Conservation (phyloP, 495 filamentous ascomycete genomes). For the Apiosordaria backusii region DNA sequence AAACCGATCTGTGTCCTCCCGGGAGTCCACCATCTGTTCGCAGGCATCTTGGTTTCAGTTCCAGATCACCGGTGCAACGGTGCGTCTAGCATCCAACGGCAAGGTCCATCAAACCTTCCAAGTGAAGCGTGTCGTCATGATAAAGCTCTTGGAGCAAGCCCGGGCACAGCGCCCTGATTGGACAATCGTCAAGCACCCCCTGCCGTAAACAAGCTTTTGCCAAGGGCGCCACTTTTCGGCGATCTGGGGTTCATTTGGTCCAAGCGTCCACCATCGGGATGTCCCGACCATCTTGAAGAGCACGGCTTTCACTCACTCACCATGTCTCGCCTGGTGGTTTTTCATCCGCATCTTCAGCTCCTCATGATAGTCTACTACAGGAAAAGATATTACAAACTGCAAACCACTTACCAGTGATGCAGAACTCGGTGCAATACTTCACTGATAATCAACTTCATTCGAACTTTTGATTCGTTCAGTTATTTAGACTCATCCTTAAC, state of each 20-base stretch:
- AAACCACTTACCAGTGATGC: too few species aligned
- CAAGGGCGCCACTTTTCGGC: background rate
- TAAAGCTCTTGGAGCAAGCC: background rate
- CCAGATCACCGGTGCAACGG: background rate
- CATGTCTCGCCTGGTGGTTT: too few species aligned
- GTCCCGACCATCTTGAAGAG: background rate
- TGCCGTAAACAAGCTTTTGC: slow-evolving; percentile 5
- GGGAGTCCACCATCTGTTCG: background rate
- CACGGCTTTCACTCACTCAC: too few species aligned
- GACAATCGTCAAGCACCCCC: background rate
- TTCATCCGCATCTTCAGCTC: too few species aligned
- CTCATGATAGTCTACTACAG: too few species aligned
- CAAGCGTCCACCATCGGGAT: background rate
- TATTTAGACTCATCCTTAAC: too few species aligned
- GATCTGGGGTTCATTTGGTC: background rate
- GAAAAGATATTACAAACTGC: too few species aligned
- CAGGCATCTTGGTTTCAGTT: background rate
- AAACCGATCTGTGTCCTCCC: background rate
- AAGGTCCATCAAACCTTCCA: background rate
- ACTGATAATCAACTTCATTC: too few species aligned
- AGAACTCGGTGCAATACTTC: too few species aligned
- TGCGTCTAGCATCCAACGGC: background rate
- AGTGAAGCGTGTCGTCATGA: background rate
- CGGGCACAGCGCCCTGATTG: slow-evolving; percentile 1
- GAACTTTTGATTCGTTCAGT: too few species aligned